Evolutionary conservation across 2,329 filamentous ascomycete genomes (phyloP).

Genomic region (Drechslerella dactyloides): DNA sequence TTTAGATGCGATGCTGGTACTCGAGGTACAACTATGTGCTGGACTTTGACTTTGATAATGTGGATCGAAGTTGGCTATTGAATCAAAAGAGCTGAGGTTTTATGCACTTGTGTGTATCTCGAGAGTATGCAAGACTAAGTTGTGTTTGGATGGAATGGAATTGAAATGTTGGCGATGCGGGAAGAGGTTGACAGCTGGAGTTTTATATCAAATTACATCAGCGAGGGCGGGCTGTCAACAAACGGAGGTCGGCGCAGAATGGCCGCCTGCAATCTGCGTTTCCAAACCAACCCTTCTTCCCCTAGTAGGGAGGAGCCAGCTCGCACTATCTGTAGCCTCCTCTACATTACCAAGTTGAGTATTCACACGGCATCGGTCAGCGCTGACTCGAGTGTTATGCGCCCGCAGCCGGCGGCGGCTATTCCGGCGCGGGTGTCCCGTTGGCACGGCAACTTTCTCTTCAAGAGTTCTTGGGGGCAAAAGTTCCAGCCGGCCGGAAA

Average conservation of each 20-base stretch:
- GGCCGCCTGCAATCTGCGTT: conserved; percentile 26
- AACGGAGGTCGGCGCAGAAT: conserved; percentile 14
- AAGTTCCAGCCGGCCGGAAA: background rate
- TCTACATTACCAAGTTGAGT: background rate
- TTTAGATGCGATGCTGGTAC: conserved; percentile 9
- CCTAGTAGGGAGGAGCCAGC: conserved; percentile 29
- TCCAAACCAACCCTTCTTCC: conserved; percentile 39
- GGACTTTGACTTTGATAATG: background rate
- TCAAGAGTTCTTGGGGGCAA: no score
- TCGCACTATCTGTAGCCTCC: background rate
- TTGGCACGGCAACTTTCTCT: conserved; percentile 26
- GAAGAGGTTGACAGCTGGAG: conserved; percentile 8
- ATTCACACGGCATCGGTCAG: background rate
- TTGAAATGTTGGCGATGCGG: background rate
- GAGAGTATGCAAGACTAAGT: background rate
- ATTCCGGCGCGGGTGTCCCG: conserved; percentile 5
- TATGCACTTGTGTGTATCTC: no score
- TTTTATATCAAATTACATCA: conserved; percentile 17
- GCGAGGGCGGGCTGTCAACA: conserved; percentile 34
- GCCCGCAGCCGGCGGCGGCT: conserved; percentile 27
- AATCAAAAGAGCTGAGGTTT: background rate
- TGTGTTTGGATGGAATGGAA: conserved; percentile 10
- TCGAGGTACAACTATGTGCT: background rate
- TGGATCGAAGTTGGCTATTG: background rate
- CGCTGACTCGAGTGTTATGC: background rate